Conservation (phyloP, 306 rosid genomes). For the Acacia melanoxylon region DNA sequence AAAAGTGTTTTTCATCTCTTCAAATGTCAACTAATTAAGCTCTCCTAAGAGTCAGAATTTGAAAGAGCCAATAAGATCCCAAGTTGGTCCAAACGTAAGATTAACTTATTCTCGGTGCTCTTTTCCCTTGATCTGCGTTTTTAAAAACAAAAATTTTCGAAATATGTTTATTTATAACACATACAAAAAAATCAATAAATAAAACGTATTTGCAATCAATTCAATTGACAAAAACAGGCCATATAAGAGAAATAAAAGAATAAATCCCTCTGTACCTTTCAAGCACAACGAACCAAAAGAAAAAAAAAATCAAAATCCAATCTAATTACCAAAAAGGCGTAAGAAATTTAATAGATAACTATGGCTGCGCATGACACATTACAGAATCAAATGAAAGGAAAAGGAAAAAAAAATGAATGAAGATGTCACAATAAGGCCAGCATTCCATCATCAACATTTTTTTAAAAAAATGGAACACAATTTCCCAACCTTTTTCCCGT, state of each 20-base stretch:
- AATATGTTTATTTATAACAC: background rate
- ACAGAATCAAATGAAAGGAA: background rate
- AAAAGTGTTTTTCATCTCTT: background rate
- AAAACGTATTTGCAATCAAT: background rate
- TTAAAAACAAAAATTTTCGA: background rate
- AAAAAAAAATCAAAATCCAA: background rate
- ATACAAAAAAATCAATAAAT: background rate
- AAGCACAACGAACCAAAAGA: background rate
- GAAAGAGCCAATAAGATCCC: background rate
- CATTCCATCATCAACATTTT: background rate
- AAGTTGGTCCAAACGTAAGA: background rate
- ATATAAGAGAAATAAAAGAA: too few species aligned
- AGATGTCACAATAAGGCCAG: background rate
- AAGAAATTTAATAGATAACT: background rate
- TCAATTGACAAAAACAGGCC: background rate
- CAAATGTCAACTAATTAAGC: background rate
- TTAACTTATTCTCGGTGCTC: background rate
- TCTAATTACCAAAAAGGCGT: background rate
- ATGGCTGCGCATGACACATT: background rate
- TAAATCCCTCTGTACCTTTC: background rate
- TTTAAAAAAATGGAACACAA: background rate
- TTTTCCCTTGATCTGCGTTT: background rate
- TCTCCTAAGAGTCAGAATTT: background rate
- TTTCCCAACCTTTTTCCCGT: constrained; percentile 66
- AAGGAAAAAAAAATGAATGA: background rate